phyloP scores from a whole-genome alignment of 1,284 basidiomycete genomes.

The Entoloma clypeatum region DNA sequence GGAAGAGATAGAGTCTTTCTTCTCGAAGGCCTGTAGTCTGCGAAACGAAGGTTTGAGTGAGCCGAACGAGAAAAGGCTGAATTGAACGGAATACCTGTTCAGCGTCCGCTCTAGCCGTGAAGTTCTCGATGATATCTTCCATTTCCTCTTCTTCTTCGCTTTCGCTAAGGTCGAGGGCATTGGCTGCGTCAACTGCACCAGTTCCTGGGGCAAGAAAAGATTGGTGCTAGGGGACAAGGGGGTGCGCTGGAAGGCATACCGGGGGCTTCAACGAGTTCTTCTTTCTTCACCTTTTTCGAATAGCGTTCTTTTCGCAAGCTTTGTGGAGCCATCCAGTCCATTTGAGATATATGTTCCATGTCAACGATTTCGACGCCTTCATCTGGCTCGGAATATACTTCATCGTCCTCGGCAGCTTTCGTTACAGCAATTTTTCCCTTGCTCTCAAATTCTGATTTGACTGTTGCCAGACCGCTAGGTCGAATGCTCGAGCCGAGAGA shows the following conservation, averaged over 20 bases:
- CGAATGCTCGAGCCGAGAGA: constrained; percentile 46
- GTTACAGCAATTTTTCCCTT: constrained; percentile 28
- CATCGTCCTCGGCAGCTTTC: constrained; percentile 46
- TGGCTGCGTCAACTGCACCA: constrained; percentile 55
- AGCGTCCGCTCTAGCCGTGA: constrained; percentile 44
- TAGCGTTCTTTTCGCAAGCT: constrained; percentile 58
- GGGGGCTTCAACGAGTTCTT: constrained; percentile 34
- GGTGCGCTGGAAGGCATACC: constrained; percentile 22
- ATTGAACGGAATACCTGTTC: constrained; percentile 34
- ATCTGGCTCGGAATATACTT: constrained; percentile 84
- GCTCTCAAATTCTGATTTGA: constrained; percentile 38
- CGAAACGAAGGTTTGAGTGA: constrained; percentile 2
- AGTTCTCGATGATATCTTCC: constrained; percentile 83
- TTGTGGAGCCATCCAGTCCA: constrained; percentile 91
- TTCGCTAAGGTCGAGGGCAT: constrained; percentile 79
- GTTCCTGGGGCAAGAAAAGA: not conserved
- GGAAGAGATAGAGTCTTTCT: constrained; percentile 84
- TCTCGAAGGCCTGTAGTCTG: constrained; percentile 49
- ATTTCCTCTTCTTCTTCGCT: constrained; percentile 85
- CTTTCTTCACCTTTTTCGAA: constrained; percentile 46
- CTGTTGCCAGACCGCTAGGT: constrained; percentile 27
- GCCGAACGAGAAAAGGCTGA: constrained; percentile 8
- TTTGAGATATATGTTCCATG: constrained; percentile 74
- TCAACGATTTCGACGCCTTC: constrained; percentile 87
- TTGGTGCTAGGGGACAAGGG: not conserved